Base-by-base conservation (phyloP, 495 filamentous ascomycete species). In the Choiromyces venosus region DNA sequence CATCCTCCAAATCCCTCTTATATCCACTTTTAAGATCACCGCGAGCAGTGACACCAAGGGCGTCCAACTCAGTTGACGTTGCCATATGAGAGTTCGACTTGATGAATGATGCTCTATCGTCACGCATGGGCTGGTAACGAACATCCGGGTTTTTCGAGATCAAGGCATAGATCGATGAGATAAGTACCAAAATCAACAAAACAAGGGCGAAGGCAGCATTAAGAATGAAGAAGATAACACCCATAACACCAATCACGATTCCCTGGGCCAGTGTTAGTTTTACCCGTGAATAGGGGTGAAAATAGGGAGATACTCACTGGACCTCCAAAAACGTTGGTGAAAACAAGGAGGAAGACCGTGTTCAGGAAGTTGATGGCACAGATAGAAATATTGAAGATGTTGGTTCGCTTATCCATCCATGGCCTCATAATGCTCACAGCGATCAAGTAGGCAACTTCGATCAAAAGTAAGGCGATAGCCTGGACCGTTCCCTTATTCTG, bases 341-440 rank as follows among this genome's bases (percentile, higher is more conserved):
- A 94, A 67, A 96, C 86, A 37, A 96, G 84, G 10, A 96, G 85
- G 85, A 95, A 94, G 82, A 96, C 89, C 73, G 89, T 87, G 82
- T 96, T 97, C 82, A 97, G 80, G 81, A 98, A 96, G 83, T 97
- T 98, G 80, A 97, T 85, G 38, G 87, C 89, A 70, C 88, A 89
- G 80, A 99, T 98, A 70, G 94, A 86, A 76, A 99, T 97, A 85
- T 98, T 98, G 87, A 96, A 96, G 67, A 90, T 88, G 82, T 99
- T 99, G 73, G 94, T 97, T 84, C 93, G 95, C 88, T 97, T 98
- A 86, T 99, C 95, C 95, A 99, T 98, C 89, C 93, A 99, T 9
- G 95, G 95, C 56, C 92, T 89, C 78, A 97, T 84, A 65, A 96
- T 88, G 74, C 88, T 91, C 42, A 93, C 89, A 38, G 82, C 88